Evolutionary conservation across 2,329 filamentous ascomycete species (phyloP), one percentile per base, ranked within the genome.

Genomic region (Diplodia corticola): DNA sequence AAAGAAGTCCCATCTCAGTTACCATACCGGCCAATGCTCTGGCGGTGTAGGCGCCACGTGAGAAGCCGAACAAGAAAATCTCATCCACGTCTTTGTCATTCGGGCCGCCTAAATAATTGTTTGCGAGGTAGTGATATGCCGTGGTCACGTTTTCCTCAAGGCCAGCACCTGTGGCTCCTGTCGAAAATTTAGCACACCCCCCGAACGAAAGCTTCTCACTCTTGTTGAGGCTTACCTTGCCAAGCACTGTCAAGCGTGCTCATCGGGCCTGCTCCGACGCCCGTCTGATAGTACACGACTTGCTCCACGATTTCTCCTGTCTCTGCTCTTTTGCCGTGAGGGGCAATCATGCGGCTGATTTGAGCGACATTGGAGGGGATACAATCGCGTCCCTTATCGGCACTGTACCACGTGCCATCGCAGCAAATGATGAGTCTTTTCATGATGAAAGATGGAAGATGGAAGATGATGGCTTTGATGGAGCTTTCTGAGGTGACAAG

Each of bases 281-380:
- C 35, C 35, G 35, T 37, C 51, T 83, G 81, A 69, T 84, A 85
- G 69, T 82, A 83, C 4, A 82, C 79, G 28, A 85, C 77, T 69
- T 85, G 83, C 9, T 80, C 80, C 2, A 55, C 35, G 4, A 17
- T 7, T n/a, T 83, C 79, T 9, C 81, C 71, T 84, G 81, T 26
- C 76, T 74, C 9, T 9, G 5, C 9, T 6, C 28, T 9, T 5
- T 5, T 30, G 70, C 78, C 81, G 59, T 80, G 74, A 7, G 80
- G 75, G 63, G 81, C 82, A 69, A 85, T 82, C 15, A 82, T 82
- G 68, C 82, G 76, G 9, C 79, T 78, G 20, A 85, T 76, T 3
- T 82, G 76, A 0, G 82, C 83, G 44, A 84, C 80, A 69, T 85
- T 85, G 70, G 79, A 82, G 2, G 82, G 81, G 12, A 81, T 77